These are phyloP conservation scores for Begonia loranthoides DNA, from an alignment of 306 rosid species.

Conservation along the genomic window DNA sequence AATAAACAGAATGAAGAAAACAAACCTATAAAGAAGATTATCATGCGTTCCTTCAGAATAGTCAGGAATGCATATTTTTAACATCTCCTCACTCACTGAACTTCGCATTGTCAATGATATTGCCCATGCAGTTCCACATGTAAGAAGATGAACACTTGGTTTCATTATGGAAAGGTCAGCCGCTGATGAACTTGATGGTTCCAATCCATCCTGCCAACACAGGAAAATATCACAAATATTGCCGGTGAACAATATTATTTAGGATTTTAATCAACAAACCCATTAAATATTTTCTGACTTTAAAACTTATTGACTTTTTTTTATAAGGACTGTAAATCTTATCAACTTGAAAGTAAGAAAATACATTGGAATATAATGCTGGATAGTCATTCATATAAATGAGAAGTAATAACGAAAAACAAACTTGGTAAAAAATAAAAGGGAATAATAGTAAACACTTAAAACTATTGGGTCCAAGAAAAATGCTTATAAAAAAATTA, in stretches of 20 bases:
- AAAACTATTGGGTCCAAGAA: too few species aligned
- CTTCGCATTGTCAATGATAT: slow-evolving; percentile 59
- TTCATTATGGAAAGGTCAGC: slow-evolving; percentile 29
- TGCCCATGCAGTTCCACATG: slow-evolving; percentile 75
- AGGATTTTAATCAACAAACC: too few species aligned
- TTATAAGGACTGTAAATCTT: too few species aligned
- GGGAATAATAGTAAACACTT: too few species aligned
- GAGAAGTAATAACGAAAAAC: too few species aligned
- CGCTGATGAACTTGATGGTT: slow-evolving; percentile 26
- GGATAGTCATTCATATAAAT: too few species aligned
- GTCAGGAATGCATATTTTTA: slow-evolving; percentile 28
- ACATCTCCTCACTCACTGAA: slow-evolving; percentile 55
- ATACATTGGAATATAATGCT: too few species aligned
- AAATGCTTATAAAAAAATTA: too few species aligned
- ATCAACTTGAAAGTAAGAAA: too few species aligned
- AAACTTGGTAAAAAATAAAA: too few species aligned
- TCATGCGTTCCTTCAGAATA: slow-evolving; percentile 28
- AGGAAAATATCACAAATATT: background rate
- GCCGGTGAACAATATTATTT: background rate
- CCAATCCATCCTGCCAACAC: slow-evolving; percentile 36
- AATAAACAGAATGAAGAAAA: background rate
- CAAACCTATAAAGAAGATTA: slow-evolving; percentile 66
- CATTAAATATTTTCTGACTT: too few species aligned
- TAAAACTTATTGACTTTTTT: too few species aligned
- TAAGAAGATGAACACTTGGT: slow-evolving; percentile 30